These are phyloP conservation scores for Daphne laureola DNA, from an alignment of 441 rosid genomes.

Conservation along the genomic window DNA sequence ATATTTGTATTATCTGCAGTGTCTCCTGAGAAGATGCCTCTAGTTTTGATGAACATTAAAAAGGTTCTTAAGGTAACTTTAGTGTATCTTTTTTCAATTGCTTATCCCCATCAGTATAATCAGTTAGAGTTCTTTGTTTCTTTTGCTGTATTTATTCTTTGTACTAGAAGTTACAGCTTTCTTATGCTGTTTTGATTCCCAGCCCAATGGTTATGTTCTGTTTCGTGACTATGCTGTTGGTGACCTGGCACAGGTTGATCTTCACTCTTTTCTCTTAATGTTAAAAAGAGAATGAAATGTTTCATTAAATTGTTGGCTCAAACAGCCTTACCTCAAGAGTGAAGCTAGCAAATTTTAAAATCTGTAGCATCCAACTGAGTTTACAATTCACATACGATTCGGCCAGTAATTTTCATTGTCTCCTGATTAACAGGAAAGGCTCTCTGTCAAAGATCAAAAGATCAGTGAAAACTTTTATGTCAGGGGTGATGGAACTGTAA, in stretches of 20 bases:
- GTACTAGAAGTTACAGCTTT: background rate
- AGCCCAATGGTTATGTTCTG: slow-evolving; percentile 77
- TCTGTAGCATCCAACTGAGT: no score
- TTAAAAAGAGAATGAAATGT: background rate
- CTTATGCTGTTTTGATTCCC: slow-evolving; percentile 14
- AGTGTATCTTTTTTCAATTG: no score
- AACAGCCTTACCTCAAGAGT: no score
- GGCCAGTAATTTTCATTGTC: background rate
- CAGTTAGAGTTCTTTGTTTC: no score
- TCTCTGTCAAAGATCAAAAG: slow-evolving; percentile 74
- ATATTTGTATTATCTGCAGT: slow-evolving; percentile 94
- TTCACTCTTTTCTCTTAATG: slow-evolving; percentile 8
- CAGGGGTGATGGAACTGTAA: slow-evolving; percentile 97
- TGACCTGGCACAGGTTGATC: slow-evolving; percentile 87
- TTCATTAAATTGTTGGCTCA: no score
- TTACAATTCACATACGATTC: no score
- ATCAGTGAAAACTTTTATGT: slow-evolving; percentile 83
- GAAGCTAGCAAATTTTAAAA: no score
- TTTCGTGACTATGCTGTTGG: slow-evolving; percentile 88
- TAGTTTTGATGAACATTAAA: slow-evolving; percentile 60
- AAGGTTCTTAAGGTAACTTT: slow-evolving; percentile 69
- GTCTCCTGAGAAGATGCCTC: slow-evolving; percentile 91
- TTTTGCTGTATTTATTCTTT: slow-evolving; percentile 9
- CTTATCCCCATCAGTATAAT: no score
- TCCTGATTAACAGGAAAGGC: slow-evolving; percentile 63